Base-by-base conservation (phyloP, 768 basidiomycete genomes). In the Daedaleopsis nitida region DNA sequence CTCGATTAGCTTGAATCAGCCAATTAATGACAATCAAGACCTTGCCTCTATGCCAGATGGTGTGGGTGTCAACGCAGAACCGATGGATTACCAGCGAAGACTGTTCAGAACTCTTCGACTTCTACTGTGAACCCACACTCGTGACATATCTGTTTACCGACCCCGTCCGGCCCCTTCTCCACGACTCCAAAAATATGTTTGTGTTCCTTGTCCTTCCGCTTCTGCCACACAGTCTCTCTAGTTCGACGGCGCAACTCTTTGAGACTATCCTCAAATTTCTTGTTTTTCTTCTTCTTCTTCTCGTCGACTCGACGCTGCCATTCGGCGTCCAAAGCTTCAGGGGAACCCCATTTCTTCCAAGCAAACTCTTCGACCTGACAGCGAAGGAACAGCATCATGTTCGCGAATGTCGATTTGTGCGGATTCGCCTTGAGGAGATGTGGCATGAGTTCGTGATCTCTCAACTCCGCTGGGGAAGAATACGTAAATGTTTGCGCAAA, bases 381-480 rank as follows among this genome's bases (percentile, higher is more conserved):
- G 37, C 97, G 87, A 5, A 98, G 80, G 76, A 91, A 98, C 21
- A 99, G 82, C 97, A 98, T 98, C 97, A 98, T 98, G 79, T 98
- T 99, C 38, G 92, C 91, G 71, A 92, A 98, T 0, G 93, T 96
- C 12, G 94, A 91, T 65, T 92, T 90, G 77, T 97, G 95, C 4
- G 94, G 96, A 72, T 98, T 98, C 19, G 93, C 91, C 70, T 96
- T 94, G 59, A 98, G 81, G 24, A 96, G 79, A 73, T 99, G 97
- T 0, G 96, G 97, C 65, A 99, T 83, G 17, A 90, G 77, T 67
- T 97, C 93, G 68, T 92, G 86, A 71, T 99, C 97, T 58, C 90
- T 87, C 27, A 99, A 80, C 71, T 99, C 97, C 35, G 96, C 94
- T 94, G 68, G 56, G 27, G 60, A 35, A 24, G 6, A 42, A 51